Evolutionary conservation across 768 basidiomycete genomes (phyloP).

Genomic region (Rhizopogon roseolus): DNA sequence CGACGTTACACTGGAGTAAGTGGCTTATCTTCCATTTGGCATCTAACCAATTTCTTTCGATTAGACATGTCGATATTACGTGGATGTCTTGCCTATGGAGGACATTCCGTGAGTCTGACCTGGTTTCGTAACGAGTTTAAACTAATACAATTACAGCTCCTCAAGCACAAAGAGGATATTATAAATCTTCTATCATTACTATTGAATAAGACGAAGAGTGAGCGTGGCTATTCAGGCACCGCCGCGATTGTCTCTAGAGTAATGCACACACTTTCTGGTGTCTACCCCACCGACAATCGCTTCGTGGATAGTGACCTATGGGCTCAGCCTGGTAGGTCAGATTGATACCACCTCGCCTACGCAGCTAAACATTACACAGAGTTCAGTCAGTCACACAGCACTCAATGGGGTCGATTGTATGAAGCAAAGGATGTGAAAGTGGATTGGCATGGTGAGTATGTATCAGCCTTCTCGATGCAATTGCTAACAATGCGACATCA

Average conservation of each 20-base stretch:
- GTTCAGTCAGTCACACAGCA: conserved; percentile 58
- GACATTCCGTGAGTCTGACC: conserved; percentile 44
- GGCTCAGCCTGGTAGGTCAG: conserved; percentile 60
- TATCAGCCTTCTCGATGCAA: background rate
- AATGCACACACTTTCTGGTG: conserved; percentile 66
- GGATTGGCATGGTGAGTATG: conserved; percentile 76
- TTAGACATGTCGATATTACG: conserved; percentile 78
- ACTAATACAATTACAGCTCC: conserved; percentile 40
- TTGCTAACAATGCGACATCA: conserved; percentile 15
- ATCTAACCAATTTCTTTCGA: background rate
- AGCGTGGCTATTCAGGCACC: conserved; percentile 81
- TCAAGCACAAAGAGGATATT: conserved; percentile 65
- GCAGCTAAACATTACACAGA: conserved; percentile 29
- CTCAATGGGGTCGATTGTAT: conserved; percentile 78
- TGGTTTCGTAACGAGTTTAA: background rate
- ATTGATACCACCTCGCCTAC: conserved; percentile 6
- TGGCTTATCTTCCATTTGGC: background rate
- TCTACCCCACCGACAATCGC: conserved; percentile 73
- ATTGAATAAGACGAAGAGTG: conserved; percentile 77
- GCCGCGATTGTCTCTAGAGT: conserved; percentile 75
- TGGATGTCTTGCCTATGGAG: conserved; percentile 76
- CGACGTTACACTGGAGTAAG: conserved; percentile 91
- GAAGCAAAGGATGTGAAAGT: conserved; percentile 74
- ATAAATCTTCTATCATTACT: conserved; percentile 59
- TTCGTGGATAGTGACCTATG: conserved; percentile 84